Evolutionary conservation across 2,329 filamentous ascomycete genomes (phyloP).

Genomic region (Phyllosticta citrichinensis): DNA sequence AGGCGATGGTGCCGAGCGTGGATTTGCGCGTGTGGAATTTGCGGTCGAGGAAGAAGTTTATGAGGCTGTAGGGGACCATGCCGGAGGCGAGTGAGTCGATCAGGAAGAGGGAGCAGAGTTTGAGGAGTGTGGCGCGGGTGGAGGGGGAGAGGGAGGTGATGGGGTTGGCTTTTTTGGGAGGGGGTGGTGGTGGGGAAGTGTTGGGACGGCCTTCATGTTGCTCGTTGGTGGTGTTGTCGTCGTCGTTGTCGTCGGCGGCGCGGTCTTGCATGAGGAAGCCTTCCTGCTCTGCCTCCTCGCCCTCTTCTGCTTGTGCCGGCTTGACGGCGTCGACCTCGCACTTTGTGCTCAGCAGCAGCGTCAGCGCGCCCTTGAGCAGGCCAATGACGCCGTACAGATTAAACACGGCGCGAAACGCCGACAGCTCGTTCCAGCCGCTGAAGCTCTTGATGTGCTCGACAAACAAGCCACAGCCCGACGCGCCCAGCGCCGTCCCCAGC

Average conservation of each 20-base stretch:
- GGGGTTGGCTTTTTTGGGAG: not conserved
- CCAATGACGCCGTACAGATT: constrained; percentile 34
- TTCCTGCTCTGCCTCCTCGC: constrained; percentile 18
- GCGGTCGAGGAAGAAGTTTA: constrained; percentile 47
- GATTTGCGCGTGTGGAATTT: constrained; percentile 46
- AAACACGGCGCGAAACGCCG: constrained; percentile 32
- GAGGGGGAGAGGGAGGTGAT: constrained; percentile 48
- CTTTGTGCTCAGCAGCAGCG: constrained; percentile 26
- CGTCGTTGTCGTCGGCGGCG: constrained; percentile 18
- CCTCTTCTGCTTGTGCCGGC: constrained; percentile 14
- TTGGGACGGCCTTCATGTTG: constrained; percentile 8
- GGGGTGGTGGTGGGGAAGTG: constrained; percentile 8
- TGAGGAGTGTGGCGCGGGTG: constrained; percentile 45
- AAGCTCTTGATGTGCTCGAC: constrained; percentile 23
- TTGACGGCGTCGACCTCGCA: constrained; percentile 24
- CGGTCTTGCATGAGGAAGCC: constrained; percentile 4
- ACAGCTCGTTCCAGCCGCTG: constrained; percentile 27
- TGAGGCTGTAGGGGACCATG: constrained; percentile 45
- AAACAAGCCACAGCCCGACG: constrained; percentile 26
- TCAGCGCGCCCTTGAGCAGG: constrained; percentile 27
- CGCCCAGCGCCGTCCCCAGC: constrained; percentile 24
- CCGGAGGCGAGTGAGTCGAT: constrained; percentile 63
- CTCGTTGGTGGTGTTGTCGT: constrained; percentile 16
- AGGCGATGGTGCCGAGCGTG: constrained; percentile 45
- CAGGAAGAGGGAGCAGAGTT: constrained; percentile 57